Evolutionary conservation across 768 basidiomycete species (phyloP).

Genomic region (Agrocybe chaxingu): DNA sequence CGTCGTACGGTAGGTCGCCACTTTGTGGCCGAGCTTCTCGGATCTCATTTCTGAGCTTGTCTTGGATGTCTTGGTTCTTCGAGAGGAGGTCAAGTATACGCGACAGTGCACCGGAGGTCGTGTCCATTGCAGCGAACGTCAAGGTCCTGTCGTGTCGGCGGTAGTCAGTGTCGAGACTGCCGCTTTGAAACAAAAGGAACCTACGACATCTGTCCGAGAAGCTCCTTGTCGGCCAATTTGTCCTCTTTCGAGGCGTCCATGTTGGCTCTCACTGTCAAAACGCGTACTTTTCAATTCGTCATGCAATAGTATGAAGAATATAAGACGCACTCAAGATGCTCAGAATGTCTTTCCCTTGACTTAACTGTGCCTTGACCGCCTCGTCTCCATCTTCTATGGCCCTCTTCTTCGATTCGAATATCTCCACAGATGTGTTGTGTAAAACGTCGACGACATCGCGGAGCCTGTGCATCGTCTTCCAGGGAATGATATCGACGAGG

Average conservation of each 20-base stretch:
- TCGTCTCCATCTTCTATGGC: slow-evolving; percentile 29
- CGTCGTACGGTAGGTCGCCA: slow-evolving; percentile 28
- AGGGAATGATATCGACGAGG: slow-evolving; percentile 26
- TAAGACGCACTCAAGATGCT: slow-evolving; percentile 36
- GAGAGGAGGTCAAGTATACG: slow-evolving; percentile 14
- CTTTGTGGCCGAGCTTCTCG: slow-evolving; percentile 13
- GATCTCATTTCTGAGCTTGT: slow-evolving; percentile 19
- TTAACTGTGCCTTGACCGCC: slow-evolving; percentile 25
- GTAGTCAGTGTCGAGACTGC: no score
- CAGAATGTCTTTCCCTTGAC: slow-evolving; percentile 41
- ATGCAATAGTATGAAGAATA: background rate
- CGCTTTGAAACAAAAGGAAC: background rate
- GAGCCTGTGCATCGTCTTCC: slow-evolving; percentile 21
- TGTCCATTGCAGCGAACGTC: slow-evolving; percentile 20
- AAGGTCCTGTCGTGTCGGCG: slow-evolving; percentile 14
- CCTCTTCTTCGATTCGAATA: slow-evolving; percentile 32
- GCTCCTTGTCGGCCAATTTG: slow-evolving; percentile 27
- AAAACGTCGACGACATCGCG: slow-evolving; percentile 30
- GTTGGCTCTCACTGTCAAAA: slow-evolving; percentile 33
- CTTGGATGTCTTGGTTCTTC: slow-evolving; percentile 15
- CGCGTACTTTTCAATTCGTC: background rate
- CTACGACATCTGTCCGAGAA: slow-evolving; percentile 33
- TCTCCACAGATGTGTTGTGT: slow-evolving; percentile 26
- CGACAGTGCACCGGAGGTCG: slow-evolving; percentile 16
- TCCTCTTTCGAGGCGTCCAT: slow-evolving; percentile 25